Evolutionary conservation across 2,329 filamentous ascomycete genomes (phyloP).

Genomic region (Aspergillus sergii): DNA sequence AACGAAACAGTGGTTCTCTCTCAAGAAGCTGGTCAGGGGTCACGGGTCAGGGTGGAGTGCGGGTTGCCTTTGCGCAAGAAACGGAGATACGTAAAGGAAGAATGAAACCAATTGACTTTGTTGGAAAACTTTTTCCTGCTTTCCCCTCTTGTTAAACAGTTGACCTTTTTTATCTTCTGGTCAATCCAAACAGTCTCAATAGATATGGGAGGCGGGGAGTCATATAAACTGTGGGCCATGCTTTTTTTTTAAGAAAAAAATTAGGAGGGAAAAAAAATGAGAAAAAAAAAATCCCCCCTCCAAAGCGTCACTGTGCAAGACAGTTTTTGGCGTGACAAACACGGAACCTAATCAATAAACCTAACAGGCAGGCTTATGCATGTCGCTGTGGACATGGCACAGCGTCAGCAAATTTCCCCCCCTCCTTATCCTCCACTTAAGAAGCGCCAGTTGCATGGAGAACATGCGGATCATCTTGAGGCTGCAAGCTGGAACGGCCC

Average conservation of each 20-base stretch:
- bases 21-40: not conserved
- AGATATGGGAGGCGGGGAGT: constrained; percentile 40
- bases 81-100: not conserved
- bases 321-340: constrained; percentile 32
- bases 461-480: constrained; percentile 47
- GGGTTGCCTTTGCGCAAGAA: constrained; percentile 16
- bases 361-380: constrained; percentile 43
- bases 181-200: constrained; percentile 18
- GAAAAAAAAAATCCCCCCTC: constrained; percentile 10
- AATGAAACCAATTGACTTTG: constrained; percentile 10
- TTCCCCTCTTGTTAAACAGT: not conserved
- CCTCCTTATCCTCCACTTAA: constrained; percentile 37
- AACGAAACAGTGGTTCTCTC: not conserved
- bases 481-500: constrained; percentile 51
- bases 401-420: constrained; percentile 38
- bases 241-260: constrained; percentile 18
- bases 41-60: constrained; percentile 9
- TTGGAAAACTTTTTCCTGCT: not conserved
- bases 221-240: constrained; percentile 42
- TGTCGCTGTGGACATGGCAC: constrained; percentile 34
- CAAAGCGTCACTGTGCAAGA: constrained; percentile 23
- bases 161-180: constrained; percentile 6
- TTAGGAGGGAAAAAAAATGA: constrained; percentile 7
- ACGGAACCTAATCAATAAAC: constrained; percentile 42
- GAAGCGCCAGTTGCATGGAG: constrained; percentile 31